Evolutionary conservation across 2,329 filamentous ascomycete species (phyloP), one percentile per base, ranked within the genome.

Genomic region (Dissoconium aciculare): DNA sequence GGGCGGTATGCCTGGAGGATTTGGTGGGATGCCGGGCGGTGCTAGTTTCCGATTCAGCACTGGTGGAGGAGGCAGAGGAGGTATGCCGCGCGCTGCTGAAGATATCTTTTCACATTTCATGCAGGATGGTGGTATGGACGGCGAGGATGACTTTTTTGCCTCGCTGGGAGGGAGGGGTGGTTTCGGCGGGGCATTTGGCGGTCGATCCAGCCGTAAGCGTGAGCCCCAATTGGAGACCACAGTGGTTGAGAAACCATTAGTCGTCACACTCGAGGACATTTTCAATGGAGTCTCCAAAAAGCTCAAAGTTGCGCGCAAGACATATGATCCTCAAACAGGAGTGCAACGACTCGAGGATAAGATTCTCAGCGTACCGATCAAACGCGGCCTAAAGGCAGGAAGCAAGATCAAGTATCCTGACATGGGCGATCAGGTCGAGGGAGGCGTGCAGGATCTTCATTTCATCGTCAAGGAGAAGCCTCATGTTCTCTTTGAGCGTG

Each of bases 341-440:
- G 93, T 92, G 63, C 74, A 84, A 45, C 81, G 72, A 26, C 78
- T 77, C 3, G 80, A 85, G 37, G 89, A 98, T 47, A 80, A 85
- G 49, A 82, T 94, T 11, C 63, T 98, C 16, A 84, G 92, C 51
- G 87, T 95, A 31, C 83, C 84, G 27, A 93, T 98, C 60, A 95
- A 94, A 62, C 76, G 83, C 4, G 89, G 89, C 36, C 62, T 95
- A 57, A 94, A 95, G 62, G 85, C 91, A 46, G 89, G 89, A 16
- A 92, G 82, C 50, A 98, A 95, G 67, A 93, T 98, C 58, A 94
- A 94, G 60, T 98, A 93, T 53, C 81, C 80, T 51, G 84, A 87
- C 25, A 85, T 98, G n/a, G 89, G 89, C 8, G 89, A 98, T 56
- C 85, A 95, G 55, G 84, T 93, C 38, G 89, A 95, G 51, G 89